Evolutionary conservation across 306 rosid species (phyloP).

Genomic region (Hylodesmum podocarpum): DNA sequence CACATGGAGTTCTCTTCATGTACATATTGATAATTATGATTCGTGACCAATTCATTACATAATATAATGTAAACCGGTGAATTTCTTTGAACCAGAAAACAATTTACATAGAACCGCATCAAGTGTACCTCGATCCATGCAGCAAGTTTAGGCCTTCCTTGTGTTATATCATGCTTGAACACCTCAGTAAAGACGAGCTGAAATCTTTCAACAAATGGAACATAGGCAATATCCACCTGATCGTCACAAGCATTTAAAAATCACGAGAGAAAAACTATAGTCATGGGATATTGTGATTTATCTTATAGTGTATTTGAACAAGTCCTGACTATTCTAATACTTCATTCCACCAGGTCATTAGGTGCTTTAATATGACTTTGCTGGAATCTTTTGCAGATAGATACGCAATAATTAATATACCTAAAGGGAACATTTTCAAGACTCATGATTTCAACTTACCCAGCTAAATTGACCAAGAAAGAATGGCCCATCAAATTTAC

Average conservation of each 20-base stretch:
- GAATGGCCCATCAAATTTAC: slow-evolving; percentile 69
- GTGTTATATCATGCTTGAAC: slow-evolving; percentile 57
- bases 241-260: slow-evolving; percentile 26
- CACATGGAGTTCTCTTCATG: slow-evolving; percentile 5
- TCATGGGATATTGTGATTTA: neutral
- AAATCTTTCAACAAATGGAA: slow-evolving; percentile 71
- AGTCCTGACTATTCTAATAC: neutral
- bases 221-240: slow-evolving; percentile 79
- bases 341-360: neutral
- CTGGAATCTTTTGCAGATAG: neutral
- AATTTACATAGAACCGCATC: neutral
- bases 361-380: neutral
- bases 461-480: slow-evolving; percentile 69
- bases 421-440: neutral
- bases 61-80: neutral
- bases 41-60: neutral
- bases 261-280: neutral
- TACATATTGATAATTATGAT: neutral
- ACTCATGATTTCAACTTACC: slow-evolving; percentile 45
- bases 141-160: slow-evolving; percentile 78
- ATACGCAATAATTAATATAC: neutral
- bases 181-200: slow-evolving; percentile 50
- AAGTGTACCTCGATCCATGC: slow-evolving; percentile 68
- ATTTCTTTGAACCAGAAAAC: neutral
- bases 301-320: neutral